Conservation (phyloP, 768 basidiomycete species). For the Mycena capillaripes region DNA sequence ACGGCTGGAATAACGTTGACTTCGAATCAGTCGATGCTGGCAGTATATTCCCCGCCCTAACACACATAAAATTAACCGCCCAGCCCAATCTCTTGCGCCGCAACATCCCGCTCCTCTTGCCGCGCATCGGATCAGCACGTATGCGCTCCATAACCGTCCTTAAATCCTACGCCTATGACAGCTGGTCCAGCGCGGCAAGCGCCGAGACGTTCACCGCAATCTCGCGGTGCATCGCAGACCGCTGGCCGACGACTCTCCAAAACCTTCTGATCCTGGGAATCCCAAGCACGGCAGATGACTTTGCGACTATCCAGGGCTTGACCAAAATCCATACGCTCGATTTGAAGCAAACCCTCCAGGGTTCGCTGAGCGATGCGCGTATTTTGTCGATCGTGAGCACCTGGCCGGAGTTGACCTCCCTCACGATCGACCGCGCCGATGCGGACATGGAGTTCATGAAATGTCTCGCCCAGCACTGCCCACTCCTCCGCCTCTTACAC, state of each 20-base stretch:
- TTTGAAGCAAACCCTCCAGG: not conserved
- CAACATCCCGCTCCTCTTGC: not conserved
- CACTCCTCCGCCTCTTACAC: not conserved
- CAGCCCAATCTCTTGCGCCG: not conserved
- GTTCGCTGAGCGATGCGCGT: not conserved
- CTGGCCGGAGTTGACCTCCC: not conserved
- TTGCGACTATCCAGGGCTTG: not conserved
- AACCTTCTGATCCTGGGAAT: not conserved
- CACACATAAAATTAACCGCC: not conserved
- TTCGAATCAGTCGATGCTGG: not conserved
- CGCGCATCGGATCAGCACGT: not conserved
- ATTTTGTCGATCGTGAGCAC: not conserved
- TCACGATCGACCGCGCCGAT: not conserved
- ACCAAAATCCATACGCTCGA: not conserved
- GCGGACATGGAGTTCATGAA: conserved; percentile 3
- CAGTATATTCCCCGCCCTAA: not conserved
- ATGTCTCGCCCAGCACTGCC: conserved; percentile 9
- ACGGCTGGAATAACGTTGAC: not conserved
- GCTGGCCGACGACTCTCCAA: not conserved
- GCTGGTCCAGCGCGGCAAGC: not conserved
- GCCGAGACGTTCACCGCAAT: not conserved
- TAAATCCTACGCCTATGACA: not conserved
- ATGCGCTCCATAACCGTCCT: not conserved
- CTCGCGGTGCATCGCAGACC: not conserved
- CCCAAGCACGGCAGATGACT: not conserved